Evolutionary conservation across 2,329 filamentous ascomycete species (phyloP).

Genomic region (Ophiostoma montium): DNA sequence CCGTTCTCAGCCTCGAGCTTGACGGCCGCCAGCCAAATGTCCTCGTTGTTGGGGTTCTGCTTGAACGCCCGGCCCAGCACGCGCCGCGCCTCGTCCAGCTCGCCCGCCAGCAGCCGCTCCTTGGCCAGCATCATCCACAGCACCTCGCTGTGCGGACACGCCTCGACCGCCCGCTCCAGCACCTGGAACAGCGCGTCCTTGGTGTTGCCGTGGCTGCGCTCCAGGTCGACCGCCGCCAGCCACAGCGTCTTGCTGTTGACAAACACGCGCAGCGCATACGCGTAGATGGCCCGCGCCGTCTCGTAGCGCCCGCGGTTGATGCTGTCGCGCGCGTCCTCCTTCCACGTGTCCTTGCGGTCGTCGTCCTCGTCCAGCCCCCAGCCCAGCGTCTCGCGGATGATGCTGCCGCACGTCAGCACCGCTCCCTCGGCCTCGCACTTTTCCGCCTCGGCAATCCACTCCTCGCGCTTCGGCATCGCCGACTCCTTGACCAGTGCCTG

Average conservation of each 20-base stretch:
- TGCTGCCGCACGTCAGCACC: constrained; percentile 70
- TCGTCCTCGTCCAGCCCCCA: constrained; percentile 93
- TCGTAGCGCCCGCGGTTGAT: constrained; percentile 73
- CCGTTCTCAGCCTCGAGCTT: constrained; percentile 88
- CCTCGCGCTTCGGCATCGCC: constrained; percentile 92
- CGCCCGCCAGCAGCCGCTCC: constrained; percentile 82
- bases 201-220: constrained; percentile 66
- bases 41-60: constrained; percentile 91
- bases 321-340: constrained; percentile 77
- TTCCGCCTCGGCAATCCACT: constrained; percentile 92
- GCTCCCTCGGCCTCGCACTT: constrained; percentile 89
- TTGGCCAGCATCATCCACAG: constrained; percentile 94
- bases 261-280: constrained; percentile 80
- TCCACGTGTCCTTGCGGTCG: constrained; percentile 89
- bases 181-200: constrained; percentile 62
- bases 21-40: constrained; percentile 94
- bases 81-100: constrained; percentile 71
- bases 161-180: constrained; percentile 85
- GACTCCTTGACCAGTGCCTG: constrained; percentile 79
- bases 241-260: constrained; percentile 77
- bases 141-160: constrained; percentile 79
- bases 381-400: constrained; percentile 83
- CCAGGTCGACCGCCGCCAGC: constrained; percentile 80
- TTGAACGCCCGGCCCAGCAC: constrained; percentile 85
- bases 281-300: constrained; percentile 86